Conservation (phyloP, 352 stramenopile species). For the Pythium phragmiticola region DNA sequence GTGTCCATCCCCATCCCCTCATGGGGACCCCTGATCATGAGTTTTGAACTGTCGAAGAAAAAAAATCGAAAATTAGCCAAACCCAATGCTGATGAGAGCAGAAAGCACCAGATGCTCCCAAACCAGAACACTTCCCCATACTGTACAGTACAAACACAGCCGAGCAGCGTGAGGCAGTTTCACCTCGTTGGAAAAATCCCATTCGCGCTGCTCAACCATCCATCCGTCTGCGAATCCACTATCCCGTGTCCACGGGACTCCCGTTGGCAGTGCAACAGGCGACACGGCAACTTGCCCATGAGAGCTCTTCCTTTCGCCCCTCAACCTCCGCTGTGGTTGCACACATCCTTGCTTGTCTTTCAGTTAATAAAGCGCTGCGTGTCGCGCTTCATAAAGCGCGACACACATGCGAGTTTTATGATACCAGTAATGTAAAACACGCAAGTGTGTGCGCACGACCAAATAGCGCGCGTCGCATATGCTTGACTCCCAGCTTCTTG, state of each 20-base stretch:
- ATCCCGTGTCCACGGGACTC: too few relatives aligned
- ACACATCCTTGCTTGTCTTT: too few relatives aligned
- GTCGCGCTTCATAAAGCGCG: too few relatives aligned
- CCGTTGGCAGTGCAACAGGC: too few relatives aligned
- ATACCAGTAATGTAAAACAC: too few relatives aligned
- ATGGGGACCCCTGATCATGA: slow-evolving; percentile 5
- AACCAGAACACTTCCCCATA: slow-evolving; percentile 20
- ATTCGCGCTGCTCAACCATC: not conserved
- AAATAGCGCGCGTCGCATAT: slow-evolving; percentile 10
- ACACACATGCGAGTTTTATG: too few relatives aligned
- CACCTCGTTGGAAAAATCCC: slow-evolving; percentile 16
- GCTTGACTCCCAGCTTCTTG: not conserved
- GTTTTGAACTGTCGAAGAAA: slow-evolving; percentile 21
- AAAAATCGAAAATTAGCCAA: slow-evolving; percentile 1
- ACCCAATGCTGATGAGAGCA: not conserved
- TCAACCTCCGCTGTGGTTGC: not conserved
- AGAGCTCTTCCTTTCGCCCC: not conserved
- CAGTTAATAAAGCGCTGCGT: too few relatives aligned
- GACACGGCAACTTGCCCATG: not conserved
- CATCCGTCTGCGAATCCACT: not conserved
- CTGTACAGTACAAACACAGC: slow-evolving; percentile 14
- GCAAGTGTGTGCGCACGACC: slow-evolving; percentile 1
- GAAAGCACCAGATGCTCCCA: slow-evolving; percentile 22
- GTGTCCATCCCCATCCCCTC: too few relatives aligned
- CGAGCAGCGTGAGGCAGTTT: not conserved